Base-by-base conservation (phyloP, 371 early-diverging fungal genomes). In the Actinomortierella ambigua region DNA sequence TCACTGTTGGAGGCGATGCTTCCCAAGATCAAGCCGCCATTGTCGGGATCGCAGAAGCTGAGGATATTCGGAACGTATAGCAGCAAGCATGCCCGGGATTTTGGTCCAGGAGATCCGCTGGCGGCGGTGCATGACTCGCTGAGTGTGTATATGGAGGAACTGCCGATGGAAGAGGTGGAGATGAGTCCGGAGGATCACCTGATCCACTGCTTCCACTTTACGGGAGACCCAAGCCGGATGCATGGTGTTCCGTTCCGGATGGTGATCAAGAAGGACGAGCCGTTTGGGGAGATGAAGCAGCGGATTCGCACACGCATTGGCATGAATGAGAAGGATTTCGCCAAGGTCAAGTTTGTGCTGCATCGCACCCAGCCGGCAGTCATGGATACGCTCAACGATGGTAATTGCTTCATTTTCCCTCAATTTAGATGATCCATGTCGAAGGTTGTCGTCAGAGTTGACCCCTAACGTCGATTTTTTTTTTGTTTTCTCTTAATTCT, bases 181-280 rank as follows among this genome's bases (percentile, higher is more conserved):
- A 63, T 62, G 44, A 65, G 52, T 18, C 79, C 82, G 24, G 89
- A 88, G 55, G 61, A 69, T 11, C 61, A 80, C 41, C 59, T 84
- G n/a, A 59, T 91, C 13, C 68, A 77, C 17, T 90, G 92, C 3
- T 85, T 88, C 81, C 96, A 95, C 77, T 95, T 88, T 77, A 80
- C 82, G 57, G 85, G 85, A 59, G 88, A 92, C 42, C 67, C 83
- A 1, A 44, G 51, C 23, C 85, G 89, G 26, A 77, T 86, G 3
- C 95, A 96, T 71, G 85, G 95, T 44, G 82, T 93, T 41, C 96
- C 98, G 8, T 95, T 96, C 80, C 77, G 77, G 55, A 87, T 95
- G 63, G 66, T 85, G 40, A 61, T 94, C 28, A 82, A 76, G 60
- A 76, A 85, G 64, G 86, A 83, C 50, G 96, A 96, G 65, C 59